phyloP scores from a whole-genome alignment of 805 yeast genomes.

The Sugiyamaella floridensis region DNA sequence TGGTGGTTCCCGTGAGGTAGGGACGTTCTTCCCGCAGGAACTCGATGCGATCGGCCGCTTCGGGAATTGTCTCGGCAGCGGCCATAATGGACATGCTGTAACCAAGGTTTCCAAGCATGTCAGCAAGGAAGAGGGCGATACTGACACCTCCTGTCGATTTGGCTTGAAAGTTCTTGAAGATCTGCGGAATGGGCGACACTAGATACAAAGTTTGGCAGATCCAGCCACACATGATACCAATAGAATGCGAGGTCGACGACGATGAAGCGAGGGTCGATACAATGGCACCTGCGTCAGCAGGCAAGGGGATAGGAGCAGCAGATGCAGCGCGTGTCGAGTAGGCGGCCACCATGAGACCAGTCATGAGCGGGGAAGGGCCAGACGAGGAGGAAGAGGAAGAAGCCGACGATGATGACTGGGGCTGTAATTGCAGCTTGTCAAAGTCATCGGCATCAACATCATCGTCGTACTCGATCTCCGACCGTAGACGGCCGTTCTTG shows the following conservation, averaged over 20 bases:
- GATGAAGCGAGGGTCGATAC: background rate
- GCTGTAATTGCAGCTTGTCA: background rate
- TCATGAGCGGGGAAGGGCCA: background rate
- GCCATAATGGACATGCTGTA: conserved; percentile 25
- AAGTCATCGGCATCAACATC: background rate
- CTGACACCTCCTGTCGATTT: conserved; percentile 38
- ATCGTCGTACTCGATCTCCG: background rate
- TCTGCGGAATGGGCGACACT: conserved; percentile 36
- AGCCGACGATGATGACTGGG: background rate
- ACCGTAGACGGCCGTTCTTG: background rate
- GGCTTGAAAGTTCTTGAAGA: conserved; percentile 30
- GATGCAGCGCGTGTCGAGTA: conserved; percentile 3
- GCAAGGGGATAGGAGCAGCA: conserved; percentile 2
- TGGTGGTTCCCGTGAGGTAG: conserved; percentile 24
- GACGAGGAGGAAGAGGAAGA: background rate
- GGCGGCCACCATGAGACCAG: conserved; percentile 7
- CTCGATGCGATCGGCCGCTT: conserved; percentile 14
- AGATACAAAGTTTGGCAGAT: conserved; percentile 21
- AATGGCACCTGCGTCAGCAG: background rate
- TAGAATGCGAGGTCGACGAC: conserved; percentile 1
- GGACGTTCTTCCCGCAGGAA: conserved; percentile 27
- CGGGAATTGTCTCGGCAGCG: conserved; percentile 18
- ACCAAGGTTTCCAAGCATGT: conserved; percentile 23
- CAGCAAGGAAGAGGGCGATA: conserved; percentile 26
- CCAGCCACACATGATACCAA: conserved; percentile 15